A percentile compares a stretch with the other conserved stretches of the same genome.
Conservation (phyloP, 257 asterid genomes). For the Nicotiana knightiana region DNA sequence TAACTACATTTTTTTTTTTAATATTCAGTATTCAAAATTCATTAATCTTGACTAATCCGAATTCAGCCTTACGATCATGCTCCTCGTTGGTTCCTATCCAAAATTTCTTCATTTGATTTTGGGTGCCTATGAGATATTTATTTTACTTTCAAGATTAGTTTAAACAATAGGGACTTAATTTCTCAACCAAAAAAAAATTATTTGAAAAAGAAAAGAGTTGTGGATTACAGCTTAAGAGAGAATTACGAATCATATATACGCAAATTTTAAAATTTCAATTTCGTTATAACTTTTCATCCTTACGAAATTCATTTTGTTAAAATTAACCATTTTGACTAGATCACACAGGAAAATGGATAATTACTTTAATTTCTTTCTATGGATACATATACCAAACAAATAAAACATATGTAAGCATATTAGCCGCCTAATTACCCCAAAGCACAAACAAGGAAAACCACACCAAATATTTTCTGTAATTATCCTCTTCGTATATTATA, state of each 20-base stretch:
- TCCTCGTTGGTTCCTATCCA: neutral
- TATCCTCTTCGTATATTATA: neutral
- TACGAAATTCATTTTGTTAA: too few species aligned
- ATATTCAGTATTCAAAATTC: too few species aligned
- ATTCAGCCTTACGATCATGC: neutral
- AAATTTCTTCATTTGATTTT: neutral
- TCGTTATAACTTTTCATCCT: too few species aligned
- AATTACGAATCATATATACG: too few species aligned
- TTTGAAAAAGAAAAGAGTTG: neutral
- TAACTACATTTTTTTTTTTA: neutral
- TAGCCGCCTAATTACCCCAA: neutral
- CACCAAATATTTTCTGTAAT: neutral
- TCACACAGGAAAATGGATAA: neutral
- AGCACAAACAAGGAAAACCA: neutral
- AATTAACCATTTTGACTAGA: neutral
- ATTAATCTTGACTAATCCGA: too few species aligned
- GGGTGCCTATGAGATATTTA: neutral
- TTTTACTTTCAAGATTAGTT: too few species aligned
- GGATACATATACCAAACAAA: neutral
- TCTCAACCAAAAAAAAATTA: neutral
- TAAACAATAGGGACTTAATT: neutral
- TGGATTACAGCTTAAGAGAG: neutral
- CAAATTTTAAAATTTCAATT: too few species aligned
- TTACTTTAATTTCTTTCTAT: neutral
- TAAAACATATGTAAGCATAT: neutral